Conservation (phyloP, 306 rosid species). For the Citrullus amarus region DNA sequence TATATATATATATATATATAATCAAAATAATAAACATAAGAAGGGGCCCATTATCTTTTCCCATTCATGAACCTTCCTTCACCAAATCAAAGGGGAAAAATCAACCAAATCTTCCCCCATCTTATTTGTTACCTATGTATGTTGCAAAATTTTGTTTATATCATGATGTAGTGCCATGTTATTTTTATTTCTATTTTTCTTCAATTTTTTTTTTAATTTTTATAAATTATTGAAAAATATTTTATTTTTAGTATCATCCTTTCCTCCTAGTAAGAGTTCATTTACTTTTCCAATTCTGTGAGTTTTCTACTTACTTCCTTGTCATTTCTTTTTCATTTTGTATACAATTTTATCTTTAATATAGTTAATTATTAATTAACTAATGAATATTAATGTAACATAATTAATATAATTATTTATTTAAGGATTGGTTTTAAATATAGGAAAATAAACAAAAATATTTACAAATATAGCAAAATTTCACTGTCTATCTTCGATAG, state of each 20-base stretch:
- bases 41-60: background rate
- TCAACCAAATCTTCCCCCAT: constrained; percentile 4
- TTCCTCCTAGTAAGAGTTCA: too few species aligned
- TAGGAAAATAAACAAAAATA: too few species aligned
- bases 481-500: too few species aligned
- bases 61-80: constrained; percentile 1
- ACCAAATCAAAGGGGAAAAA: background rate
- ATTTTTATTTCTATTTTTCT: background rate
- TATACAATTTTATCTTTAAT: too few species aligned
- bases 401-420: too few species aligned
- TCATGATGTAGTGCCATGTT: background rate
- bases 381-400: too few species aligned
- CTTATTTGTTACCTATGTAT: constrained; percentile 1
- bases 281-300: too few species aligned
- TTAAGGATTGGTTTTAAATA: too few species aligned
- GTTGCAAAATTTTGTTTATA: background rate
- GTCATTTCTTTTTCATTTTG: too few species aligned
- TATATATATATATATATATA: background rate
- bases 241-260: background rate
- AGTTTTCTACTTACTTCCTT: too few species aligned
- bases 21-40: background rate
- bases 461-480: too few species aligned
- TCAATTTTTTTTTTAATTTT: background rate
- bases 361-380: too few species aligned
- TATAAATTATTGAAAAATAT: background rate